phyloP scores from a whole-genome alignment of 306 rosid genomes.

The Arachis hypogaea region DNA sequence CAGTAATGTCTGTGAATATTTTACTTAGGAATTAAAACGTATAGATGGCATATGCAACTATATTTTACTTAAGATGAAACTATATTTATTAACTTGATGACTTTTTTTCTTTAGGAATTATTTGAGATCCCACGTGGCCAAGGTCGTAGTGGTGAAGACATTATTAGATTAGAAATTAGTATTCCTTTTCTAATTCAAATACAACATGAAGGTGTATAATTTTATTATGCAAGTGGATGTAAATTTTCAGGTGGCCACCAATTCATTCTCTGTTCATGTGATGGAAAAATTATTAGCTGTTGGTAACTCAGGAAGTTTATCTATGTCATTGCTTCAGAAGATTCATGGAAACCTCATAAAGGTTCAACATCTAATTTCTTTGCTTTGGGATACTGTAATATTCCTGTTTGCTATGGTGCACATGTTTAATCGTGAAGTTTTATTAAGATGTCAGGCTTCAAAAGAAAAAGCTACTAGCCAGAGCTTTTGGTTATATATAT shows the following conservation, averaged over 20 bases:
- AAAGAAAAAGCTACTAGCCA: background rate
- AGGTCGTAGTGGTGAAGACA: background rate
- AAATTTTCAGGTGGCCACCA: slow-evolving; percentile 72
- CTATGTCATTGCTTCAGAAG: slow-evolving; percentile 75
- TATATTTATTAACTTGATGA: no score
- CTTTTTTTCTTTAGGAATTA: no score
- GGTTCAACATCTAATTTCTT: slow-evolving; percentile 51
- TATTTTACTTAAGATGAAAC: no score
- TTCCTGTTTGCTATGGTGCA: slow-evolving; percentile 20
- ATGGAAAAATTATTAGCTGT: slow-evolving; percentile 62
- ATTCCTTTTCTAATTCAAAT: background rate
- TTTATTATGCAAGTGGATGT: slow-evolving; percentile 20
- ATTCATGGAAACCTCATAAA: slow-evolving; percentile 54
- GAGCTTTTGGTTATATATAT: background rate
- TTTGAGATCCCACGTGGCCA: no score
- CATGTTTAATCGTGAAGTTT: slow-evolving; percentile 13
- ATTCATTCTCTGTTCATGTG: slow-evolving; percentile 73
- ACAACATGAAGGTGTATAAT: slow-evolving; percentile 1
- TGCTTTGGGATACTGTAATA: slow-evolving; percentile 4
- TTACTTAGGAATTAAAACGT: no score
- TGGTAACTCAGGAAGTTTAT: slow-evolving; percentile 74
- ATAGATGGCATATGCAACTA: no score
- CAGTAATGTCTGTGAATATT: no score
- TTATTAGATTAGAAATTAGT: slow-evolving; percentile 27
- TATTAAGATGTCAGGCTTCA: slow-evolving; percentile 20